Base-by-base conservation (phyloP, 2,329 filamentous ascomycete species). In the Fusarium sp. region DNA sequence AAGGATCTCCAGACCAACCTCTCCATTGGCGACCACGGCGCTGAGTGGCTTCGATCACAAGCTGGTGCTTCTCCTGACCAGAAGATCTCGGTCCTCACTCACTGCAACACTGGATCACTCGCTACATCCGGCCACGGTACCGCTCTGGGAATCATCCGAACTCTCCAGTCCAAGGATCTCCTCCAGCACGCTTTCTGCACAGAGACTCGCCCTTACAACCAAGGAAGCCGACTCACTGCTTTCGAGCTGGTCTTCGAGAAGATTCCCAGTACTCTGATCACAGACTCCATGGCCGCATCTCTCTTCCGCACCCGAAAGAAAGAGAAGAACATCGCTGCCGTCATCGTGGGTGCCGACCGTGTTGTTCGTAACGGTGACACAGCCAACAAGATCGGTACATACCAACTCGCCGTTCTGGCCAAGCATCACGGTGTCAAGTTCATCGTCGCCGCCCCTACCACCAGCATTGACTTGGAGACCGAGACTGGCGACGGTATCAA, bases 41-140 rank as follows among this genome's bases (percentile, higher is more conserved):
- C 94, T 0, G 86, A 90, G 70, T 99, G 96, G 93, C 90, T 99
- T 34, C 81, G 89, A 60, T 82, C 85, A 42, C 88, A 93, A 76
- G 83, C 81, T 22, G 78, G 81, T 72, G 80, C 85, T 77, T 78
- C 85, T 42, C 51, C 81, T 69, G 79, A 86, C 70, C 75, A 84
- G 78, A 72, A 79, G 58, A 74, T 97, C 49, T 93, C 93, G n/a
- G 91, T 99, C 45, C 83, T 99, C 72, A 99, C 96, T 13, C 97
- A 99, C 81, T 99, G 96, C 85, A 99, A 99, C 80, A 99, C 96
- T 24, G 96, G 96, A 29, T 98, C 95, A 22, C 90, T 99, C 34
- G 96, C 96, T 27, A 99, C 96, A 3, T 97, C 96, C 18, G 96
- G 96, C n/a, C 97, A 98, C 78, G 96, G 96, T 54, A 99, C 96